These are phyloP conservation scores for Corylus avellana DNA, from an alignment of 306 rosid species.

Conservation along the genomic window DNA sequence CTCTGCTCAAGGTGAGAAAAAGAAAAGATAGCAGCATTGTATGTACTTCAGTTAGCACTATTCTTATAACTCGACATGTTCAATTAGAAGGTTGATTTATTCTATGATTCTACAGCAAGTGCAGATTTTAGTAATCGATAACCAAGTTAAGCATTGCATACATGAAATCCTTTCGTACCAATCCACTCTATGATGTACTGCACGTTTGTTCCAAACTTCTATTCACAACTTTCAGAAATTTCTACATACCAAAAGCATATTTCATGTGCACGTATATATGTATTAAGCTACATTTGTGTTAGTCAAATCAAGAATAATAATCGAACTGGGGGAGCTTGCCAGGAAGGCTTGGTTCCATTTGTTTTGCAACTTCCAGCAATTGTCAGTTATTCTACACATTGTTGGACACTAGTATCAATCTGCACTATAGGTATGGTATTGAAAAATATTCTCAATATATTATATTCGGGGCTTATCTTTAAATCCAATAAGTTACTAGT, in stretches of 20 bases:
- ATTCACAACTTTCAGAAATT: neutral
- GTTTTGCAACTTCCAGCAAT: neutral
- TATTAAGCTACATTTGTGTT: neutral
- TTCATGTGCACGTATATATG: neutral
- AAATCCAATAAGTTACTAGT: neutral
- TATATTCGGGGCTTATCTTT: neutral
- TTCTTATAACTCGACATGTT: neutral
- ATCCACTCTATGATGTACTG: neutral
- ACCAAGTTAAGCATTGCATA: neutral
- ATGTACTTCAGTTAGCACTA: neutral
- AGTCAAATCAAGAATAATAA: too few relatives aligned
- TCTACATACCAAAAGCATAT: neutral
- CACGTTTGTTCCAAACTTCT: neutral
- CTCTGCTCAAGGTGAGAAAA: neutral
- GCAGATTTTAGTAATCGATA: neutral
- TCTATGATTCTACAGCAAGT: neutral
- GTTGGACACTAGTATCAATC: conserved; percentile 2
- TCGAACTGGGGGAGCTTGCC: too few relatives aligned
- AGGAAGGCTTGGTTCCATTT: neutral
- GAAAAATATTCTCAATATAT: neutral
- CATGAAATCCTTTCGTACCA: neutral
- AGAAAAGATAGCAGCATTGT: neutral
- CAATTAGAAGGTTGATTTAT: neutral
- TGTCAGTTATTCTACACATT: neutral
- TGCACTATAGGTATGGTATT: neutral